Percentiles rank a stretch among this genome's conserved stretches.
These are phyloP conservation scores for Leccinum pellstonianum DNA, from an alignment of 768 basidiomycete genomes.

Conservation along the genomic window DNA sequence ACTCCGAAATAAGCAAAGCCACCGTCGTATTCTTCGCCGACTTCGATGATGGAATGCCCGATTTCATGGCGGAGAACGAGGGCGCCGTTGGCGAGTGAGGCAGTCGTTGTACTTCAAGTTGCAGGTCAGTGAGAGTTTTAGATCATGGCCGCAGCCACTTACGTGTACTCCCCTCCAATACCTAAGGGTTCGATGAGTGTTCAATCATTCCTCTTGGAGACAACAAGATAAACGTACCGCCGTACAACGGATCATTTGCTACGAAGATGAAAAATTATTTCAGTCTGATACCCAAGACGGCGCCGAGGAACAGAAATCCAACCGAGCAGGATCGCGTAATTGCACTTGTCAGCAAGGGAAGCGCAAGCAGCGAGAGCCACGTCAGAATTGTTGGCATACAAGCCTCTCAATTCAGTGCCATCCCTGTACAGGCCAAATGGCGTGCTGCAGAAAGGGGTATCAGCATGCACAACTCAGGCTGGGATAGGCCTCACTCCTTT, in stretches of 20 bases:
- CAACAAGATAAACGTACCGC: slow-evolving; percentile 45
- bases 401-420: slow-evolving; percentile 72
- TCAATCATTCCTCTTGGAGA: neutral
- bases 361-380: slow-evolving; percentile 68
- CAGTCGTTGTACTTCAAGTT: slow-evolving; percentile 65
- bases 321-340: slow-evolving; percentile 78
- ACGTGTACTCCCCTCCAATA: slow-evolving; percentile 78
- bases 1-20: slow-evolving; percentile 71
- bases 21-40: slow-evolving; percentile 85
- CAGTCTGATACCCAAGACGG: slow-evolving; percentile 5
- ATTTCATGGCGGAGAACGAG: slow-evolving; percentile 78
- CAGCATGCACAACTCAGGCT: neutral
- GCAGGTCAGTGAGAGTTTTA: neutral
- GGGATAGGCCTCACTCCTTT: slow-evolving; percentile 52
- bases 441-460: slow-evolving; percentile 45
- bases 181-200: slow-evolving; percentile 38
- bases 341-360: slow-evolving; percentile 60
- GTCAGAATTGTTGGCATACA: slow-evolving; percentile 68
- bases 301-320: slow-evolving; percentile 15
- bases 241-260: slow-evolving; percentile 80
- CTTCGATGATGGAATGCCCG: slow-evolving; percentile 74
- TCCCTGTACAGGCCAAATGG: slow-evolving; percentile 74
- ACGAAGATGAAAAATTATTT: neutral
- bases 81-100: slow-evolving; percentile 70
- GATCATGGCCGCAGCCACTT: slow-evolving; percentile 15